Evolutionary conservation across 2,329 filamentous ascomycete genomes (phyloP), one percentile per base, ranked within the genome.

Genomic region (Fusarium foetens): DNA sequence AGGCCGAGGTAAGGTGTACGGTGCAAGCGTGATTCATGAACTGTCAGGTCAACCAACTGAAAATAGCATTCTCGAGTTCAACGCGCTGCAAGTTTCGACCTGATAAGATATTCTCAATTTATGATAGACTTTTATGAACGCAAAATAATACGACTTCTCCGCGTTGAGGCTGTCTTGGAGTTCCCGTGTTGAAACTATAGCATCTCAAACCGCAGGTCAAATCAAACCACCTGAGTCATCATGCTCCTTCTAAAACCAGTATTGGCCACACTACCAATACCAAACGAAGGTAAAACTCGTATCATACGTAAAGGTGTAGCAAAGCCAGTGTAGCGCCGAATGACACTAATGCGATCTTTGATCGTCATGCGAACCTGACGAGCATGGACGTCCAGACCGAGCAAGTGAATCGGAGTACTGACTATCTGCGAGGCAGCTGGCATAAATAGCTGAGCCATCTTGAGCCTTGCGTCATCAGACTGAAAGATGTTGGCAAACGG

Each of bases 221-320:
- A 11, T 73, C 33, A 74, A 59, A 66, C 54, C 9, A 69, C 67
- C 10, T 23, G 48, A 1, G 63, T 27, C 64, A 76, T 67, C 68
- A 76, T 73, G 9, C 53, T 75, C 33, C 57, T 74, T 41, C 75
- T 63, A n/a, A 73, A 75, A 0, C 71, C 59, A 3, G 73, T 77
- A n/a, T 77, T 76, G 39, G 74, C 75, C 8, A 76, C 68, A 14
- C 71, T 75, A 0, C 75, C 75, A 16, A 76, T 69, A 3, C 75
- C 75, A 62, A 75, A 76, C 0, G 72, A 75, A 4, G 75, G 75
- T 6, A 76, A 38, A 19, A 70, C 57, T 3, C 75, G 63, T 17
- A 75, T 66, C 75, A 76, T 77, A 13, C 75, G 66, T 36, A 76
- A 25, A 23, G 75, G 74, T 9, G 74, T 74, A 55, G 75, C 75